Base-by-base conservation (phyloP, 164 flowering plant species). In the Brasenia schreberi region DNA sequence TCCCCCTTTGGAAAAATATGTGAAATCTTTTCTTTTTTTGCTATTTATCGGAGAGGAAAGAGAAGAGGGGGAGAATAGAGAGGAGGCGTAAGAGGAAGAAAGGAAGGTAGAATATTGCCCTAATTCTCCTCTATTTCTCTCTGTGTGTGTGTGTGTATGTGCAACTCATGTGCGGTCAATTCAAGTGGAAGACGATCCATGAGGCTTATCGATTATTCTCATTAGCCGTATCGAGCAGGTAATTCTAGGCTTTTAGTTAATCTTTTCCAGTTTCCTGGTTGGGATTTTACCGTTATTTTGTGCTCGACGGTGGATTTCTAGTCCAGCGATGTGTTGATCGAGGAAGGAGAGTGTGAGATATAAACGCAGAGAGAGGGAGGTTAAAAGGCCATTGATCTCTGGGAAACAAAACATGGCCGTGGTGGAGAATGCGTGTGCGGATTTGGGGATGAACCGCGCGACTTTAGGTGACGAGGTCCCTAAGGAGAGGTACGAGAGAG, bases 351-450 rank as follows among this genome's bases (percentile, higher is more conserved):
- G 2, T 14, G 4, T 9, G 14, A 14, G 56, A 49, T 9, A 49
- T 49, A 49, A 49, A 49, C 4, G 9, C 16, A 14, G 10, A 9
- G 16, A 49, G 16, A 16, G 16, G 56, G 5, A 49, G 56, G 56
- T 49, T 49, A 14, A 16, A 49, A 9, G 56, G 56, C 56, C 56
- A 5, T 49, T 49, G 56, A 49, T 49, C 56, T 49, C 56, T 9
- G 10, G 56, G 12, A 49, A 14, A 9, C 77, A 85, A 49, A 14
- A 9, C 77, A 85, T 86, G 88, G 86, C 85, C 18, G 85, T 84
- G 12, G 85, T 77, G 61, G 88, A 84, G 74, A 86, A 82, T 74
- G 79, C 77, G n/a, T 79, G 78, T 18, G 75, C 66, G 19, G 81
- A 81, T 69, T 71, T 72, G 70, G 79, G 73, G 70, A 68, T 64